These are phyloP conservation scores for Colletotrichum somersetense DNA, from an alignment of 2,329 filamentous ascomycete genomes.

Conservation along the genomic window DNA sequence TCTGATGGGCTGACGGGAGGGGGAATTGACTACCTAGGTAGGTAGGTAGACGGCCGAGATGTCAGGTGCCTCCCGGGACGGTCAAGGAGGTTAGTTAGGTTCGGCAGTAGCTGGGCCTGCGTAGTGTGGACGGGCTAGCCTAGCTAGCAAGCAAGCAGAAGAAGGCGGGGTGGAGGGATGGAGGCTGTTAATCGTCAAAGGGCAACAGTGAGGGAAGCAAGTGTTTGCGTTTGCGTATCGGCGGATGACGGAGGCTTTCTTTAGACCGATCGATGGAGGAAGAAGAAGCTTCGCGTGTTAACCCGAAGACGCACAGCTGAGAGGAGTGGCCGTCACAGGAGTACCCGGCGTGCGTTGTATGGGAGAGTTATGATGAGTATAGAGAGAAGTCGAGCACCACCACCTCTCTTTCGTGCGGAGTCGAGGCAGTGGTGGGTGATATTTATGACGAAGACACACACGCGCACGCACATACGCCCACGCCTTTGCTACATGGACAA, in stretches of 20 bases:
- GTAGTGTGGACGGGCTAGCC: no score
- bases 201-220: conserved; percentile 8
- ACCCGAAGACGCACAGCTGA: not conserved
- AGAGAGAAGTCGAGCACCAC: not conserved
- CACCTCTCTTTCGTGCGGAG: conserved; percentile 1
- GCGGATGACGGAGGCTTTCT: conserved; percentile 25
- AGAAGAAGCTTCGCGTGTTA: conserved; percentile 6
- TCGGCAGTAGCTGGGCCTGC: conserved; percentile 8
- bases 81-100: conserved; percentile 4
- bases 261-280: conserved; percentile 5
- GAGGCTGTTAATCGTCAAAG: conserved; percentile 24
- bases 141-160: conserved; percentile 22
- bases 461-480: not conserved
- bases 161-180: conserved; percentile 4
- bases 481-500: conserved; percentile 10
- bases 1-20: conserved; percentile 11
- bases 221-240: conserved; percentile 7
- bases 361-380: not conserved
- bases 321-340: not conserved
- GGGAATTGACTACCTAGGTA: conserved; percentile 8
- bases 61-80: conserved; percentile 35
- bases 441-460: conserved; percentile 25
- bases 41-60: conserved; percentile 21
- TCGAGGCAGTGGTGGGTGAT: conserved; percentile 27
- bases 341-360: conserved; percentile 9